Evolutionary conservation across 2,329 filamentous ascomycete genomes (phyloP), one percentile per base, ranked within the genome.

Genomic region (Podosphaera leucotricha): DNA sequence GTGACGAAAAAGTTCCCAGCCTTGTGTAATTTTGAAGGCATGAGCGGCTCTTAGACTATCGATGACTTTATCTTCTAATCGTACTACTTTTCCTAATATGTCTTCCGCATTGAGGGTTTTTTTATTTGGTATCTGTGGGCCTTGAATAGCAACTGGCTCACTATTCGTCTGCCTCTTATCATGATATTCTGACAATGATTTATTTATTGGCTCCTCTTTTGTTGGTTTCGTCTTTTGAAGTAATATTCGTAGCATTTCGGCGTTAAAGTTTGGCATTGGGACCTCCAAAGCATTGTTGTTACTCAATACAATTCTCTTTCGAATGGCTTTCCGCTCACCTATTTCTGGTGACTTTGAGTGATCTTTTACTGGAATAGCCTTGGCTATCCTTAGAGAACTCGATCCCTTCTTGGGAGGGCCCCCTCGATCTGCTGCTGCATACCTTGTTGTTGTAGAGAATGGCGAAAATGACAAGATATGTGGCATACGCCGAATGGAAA

Each of bases 201-300:
- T 57, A 36, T 75, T 67, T 46, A 67, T 63, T 28, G 92, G 8
- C 22, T 24, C 22, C 8, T 24, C 8, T n/a, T n/a, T 63, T 28
- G 24, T 28, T 11, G 3, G 28, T n/a, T 11, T 33, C 3, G 28
- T 33, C 4, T 18, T 21, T 38, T 8, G 11, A 20, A 19, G 16
- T 21, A 78, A 70, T 49, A 69, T 64, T 8, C 62, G 64, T 16
- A 68, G 60, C 61, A 78, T 70, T 49, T 69, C 64, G 8, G 62
- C 57, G 11, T 62, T 67, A 44, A 92, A 57, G 41, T 77, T 69
- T 47, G 68, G 62, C 52, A 92, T 66, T 20, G 66, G 58, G 6
- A 95, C 79, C 47, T 78, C 73, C 33, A 94, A 65, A 42, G 90
- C 90, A 63, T 93, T 95, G 61, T 82, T 80, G 64, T 95, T 98